Conservation (phyloP, 768 basidiomycete species). For the Lactarius deliciosus region DNA sequence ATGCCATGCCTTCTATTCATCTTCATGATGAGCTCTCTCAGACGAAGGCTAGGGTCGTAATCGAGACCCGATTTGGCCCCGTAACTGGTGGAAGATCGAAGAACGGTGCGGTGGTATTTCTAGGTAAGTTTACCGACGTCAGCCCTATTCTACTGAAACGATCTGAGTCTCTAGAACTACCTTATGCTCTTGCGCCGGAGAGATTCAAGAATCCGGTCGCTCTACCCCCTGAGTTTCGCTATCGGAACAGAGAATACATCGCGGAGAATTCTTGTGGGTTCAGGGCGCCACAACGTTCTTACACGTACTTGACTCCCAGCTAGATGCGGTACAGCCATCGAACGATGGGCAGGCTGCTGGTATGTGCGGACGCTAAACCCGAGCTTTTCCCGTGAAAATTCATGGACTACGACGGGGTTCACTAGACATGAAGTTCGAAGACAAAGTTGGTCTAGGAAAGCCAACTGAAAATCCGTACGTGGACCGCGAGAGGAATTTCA, state of each 20-base stretch:
- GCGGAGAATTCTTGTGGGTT: conserved; percentile 52
- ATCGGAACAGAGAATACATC: conserved; percentile 61
- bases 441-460: conserved; percentile 64
- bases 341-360: conserved; percentile 65
- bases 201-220: conserved; percentile 64
- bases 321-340: conserved; percentile 60
- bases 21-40: conserved; percentile 55
- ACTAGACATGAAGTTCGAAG: conserved; percentile 48
- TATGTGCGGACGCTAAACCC: conserved; percentile 29
- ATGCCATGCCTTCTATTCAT: conserved; percentile 38
- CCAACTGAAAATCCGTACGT: conserved; percentile 71
- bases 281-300: background rate
- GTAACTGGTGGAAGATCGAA: conserved; percentile 57
- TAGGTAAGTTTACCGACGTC: conserved; percentile 47
- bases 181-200: conserved; percentile 64
- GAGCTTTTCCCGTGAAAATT: background rate
- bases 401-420: background rate
- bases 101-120: conserved; percentile 62
- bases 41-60: conserved; percentile 44
- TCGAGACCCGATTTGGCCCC: conserved; percentile 54
- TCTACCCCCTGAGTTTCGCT: conserved; percentile 53
- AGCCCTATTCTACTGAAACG: background rate
- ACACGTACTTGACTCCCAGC: background rate
- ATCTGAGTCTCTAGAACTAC: conserved; percentile 51
- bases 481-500: background rate